phyloP scores from a whole-genome alignment of 2,329 filamentous ascomycete genomes.

The Blastomyces emzantsi region DNA sequence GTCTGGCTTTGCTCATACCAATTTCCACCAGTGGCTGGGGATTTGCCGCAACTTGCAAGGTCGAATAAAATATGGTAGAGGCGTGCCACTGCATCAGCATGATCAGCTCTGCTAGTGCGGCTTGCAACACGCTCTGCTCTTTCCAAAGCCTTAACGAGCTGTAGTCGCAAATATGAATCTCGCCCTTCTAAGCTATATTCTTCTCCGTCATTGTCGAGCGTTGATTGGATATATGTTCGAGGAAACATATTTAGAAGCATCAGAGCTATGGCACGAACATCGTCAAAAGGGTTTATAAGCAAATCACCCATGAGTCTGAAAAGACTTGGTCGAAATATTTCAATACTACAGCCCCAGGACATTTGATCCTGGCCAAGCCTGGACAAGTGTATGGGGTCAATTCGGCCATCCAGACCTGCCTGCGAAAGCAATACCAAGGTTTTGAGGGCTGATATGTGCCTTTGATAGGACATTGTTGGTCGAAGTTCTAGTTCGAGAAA shows the following conservation, averaged over 20 bases:
- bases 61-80: constrained; percentile 61
- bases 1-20: constrained; percentile 34
- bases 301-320: constrained; percentile 62
- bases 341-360: constrained; percentile 43
- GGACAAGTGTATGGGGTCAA: constrained; percentile 31
- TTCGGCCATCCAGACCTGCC: constrained; percentile 53
- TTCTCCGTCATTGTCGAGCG: constrained; percentile 19
- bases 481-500: constrained; percentile 67
- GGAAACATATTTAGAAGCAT: constrained; percentile 37
- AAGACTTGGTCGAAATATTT: constrained; percentile 33
- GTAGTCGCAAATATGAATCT: constrained; percentile 14
- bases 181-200: background rate
- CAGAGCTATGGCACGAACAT: constrained; percentile 58
- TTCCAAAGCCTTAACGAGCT: constrained; percentile 26
- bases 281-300: constrained; percentile 83
- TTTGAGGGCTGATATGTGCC: constrained; percentile 73
- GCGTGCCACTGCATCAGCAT: constrained; percentile 82
- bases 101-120: constrained; percentile 72
- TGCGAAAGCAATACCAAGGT: constrained; percentile 58
- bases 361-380: constrained; percentile 43
- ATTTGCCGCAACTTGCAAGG: constrained; percentile 39
- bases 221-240: constrained; percentile 18
- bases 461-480: constrained; percentile 78
- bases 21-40: constrained; percentile 6
- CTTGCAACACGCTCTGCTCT: constrained; percentile 33